Evolutionary conservation across 352 stramenopile species (phyloP), one percentile per base, ranked within the genome.

Genomic region (Globisporangium megalacanthum): DNA sequence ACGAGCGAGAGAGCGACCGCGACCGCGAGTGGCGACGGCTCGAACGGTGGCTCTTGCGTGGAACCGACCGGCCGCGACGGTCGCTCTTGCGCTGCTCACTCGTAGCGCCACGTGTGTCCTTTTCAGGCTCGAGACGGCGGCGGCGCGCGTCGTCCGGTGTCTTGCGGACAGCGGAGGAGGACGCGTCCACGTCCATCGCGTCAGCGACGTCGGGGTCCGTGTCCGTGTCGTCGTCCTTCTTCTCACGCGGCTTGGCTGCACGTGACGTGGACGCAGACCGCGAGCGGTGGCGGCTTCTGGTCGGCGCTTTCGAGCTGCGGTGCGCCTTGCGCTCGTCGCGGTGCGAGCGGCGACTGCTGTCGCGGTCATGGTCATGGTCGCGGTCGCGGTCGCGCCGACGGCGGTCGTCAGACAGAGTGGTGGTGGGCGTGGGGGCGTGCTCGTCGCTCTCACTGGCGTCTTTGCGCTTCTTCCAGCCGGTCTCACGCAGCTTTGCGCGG

Each of bases 401-500:
- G 0, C 74, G 66, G 22, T 66, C 64, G 22, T 65, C 66, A 68
- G 39, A 65, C 53, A 1, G 66, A 64, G 7, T 75, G 74, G 22
- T 20, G 42, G n/a, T 45, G 57, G 14, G 56, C 61, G 15, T 54
- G 50, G 7, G 56, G 53, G 6, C 31, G 49, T 2, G 62, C 49
- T 73, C 46, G 39, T 68, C 60, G n/a, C 33, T 7, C 14, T 60
- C 52, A 41, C 64, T 60, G 48, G 33, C 31, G 48, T 69, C 71
- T 45, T 71, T 75, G 14, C 17, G 17, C 58, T 87, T 92, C 55
- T 88, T 77, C 75, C 78, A 88, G 1, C 83, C 78, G 42, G 78
- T 75, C 44, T 86, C 74, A 41, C 77, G 80, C 44, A 91, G 67
- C 65, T 89, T 85, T 19, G 76, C 83, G 25, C 83, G 80, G 47